Base-by-base conservation (phyloP, 371 early-diverging fungal genomes). In the Vairimorpha apis region DNA sequence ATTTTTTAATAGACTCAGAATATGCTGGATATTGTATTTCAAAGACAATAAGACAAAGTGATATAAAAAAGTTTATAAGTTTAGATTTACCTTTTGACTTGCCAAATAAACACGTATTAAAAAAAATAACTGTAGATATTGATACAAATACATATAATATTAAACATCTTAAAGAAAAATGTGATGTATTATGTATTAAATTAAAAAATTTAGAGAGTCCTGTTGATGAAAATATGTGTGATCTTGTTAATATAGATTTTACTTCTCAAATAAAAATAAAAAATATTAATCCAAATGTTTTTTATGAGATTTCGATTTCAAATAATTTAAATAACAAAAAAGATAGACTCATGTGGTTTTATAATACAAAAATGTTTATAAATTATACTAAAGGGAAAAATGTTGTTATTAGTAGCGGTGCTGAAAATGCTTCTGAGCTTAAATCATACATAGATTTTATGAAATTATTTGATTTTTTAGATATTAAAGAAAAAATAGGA, bases 361-460 rank as follows among this genome's bases (percentile, higher is more conserved):
- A 59, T 30, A 69, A 69, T 60, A 56, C 65, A 1, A 56, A 32
- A n/a, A 38, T 27, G 14, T 33, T 75, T n/a, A 35, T 75, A 10
- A 43, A 45, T 55, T 37, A 64, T 27, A 69, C 70, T 7, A 75
- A 75, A 49, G 60, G 70, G 7, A 68, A 49, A 47, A 75, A 75
- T 59, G 41, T 65, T 32, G 49, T 75, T 2, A 13, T 75, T 43
- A 60, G 65, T 8, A 64, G 56, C 49, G 55, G 53, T 5, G 75
- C 75, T 21, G 16, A 5, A 30, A 8, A 43, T n/a, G n/a, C 3
- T 18, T 63, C 53, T 30, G 75, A 75, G 51, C 7, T 75, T 10
- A 75, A 69, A 53, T 27, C 13, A 23, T 43, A 43, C 3, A 10
- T 29, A 21, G 75, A 75, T 45, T 18, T 75, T 21, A 8, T 33